Evolutionary conservation across 1,284 basidiomycete genomes (phyloP).

Genomic region (Termitomyces sp.): DNA sequence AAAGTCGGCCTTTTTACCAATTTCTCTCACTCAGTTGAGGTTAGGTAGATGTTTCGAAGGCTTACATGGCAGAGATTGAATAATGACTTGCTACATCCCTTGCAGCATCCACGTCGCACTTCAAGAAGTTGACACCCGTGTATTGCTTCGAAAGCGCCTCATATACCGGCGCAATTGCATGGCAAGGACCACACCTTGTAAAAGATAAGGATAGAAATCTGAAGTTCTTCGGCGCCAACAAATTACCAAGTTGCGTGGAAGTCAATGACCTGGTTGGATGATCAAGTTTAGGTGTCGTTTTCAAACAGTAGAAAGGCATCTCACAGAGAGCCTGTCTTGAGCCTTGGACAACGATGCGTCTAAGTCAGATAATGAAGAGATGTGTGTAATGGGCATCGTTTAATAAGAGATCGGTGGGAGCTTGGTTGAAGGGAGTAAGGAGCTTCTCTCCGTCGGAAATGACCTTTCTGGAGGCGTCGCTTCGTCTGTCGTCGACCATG

Average conservation of each 20-base stretch:
- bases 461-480: constrained; percentile 41
- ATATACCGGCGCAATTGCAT: constrained; percentile 68
- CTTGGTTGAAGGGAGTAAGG: constrained; percentile 67
- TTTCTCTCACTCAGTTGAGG: background rate
- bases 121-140: constrained; percentile 67
- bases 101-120: constrained; percentile 73
- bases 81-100: constrained; percentile 60
- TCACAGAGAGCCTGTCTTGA: constrained; percentile 62
- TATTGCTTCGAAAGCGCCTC: constrained; percentile 65
- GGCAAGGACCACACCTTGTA: constrained; percentile 75
- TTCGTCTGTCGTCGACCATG: constrained; percentile 54
- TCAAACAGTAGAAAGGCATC: constrained; percentile 6
- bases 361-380: constrained; percentile 58
- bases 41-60: constrained; percentile 1
- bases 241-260: constrained; percentile 74
- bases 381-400: constrained; percentile 55
- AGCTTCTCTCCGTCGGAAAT: constrained; percentile 59
- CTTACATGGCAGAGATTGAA: constrained; percentile 62
- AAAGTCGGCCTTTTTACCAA: constrained; percentile 71
- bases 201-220: background rate
- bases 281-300: background rate
- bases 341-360: constrained; percentile 55
- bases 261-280: constrained; percentile 65
- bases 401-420: background rate
- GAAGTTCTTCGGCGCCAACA: background rate